Evolutionary conservation across 2,329 filamentous ascomycete genomes (phyloP).

Genomic region (Hypoxylon sp.): DNA sequence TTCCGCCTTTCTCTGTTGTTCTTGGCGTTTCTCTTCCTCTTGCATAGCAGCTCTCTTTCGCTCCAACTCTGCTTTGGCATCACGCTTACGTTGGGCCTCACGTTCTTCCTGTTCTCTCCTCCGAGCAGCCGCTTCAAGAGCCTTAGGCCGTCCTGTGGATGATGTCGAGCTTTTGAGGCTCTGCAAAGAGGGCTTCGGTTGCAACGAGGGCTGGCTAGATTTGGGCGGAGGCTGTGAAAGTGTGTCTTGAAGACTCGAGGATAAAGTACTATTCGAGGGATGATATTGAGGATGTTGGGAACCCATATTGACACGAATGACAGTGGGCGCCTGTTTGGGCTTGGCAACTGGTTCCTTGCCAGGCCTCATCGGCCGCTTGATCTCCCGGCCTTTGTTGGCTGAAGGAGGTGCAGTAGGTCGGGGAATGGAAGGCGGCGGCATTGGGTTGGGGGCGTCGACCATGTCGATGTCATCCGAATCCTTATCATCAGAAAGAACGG

Average conservation of each 20-base stretch:
- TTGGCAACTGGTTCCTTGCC: slow-evolving; percentile 67
- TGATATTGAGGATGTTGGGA: slow-evolving; percentile 69
- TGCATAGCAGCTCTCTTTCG: slow-evolving; percentile 74
- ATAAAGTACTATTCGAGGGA: slow-evolving; percentile 64
- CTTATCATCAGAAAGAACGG: slow-evolving; percentile 45
- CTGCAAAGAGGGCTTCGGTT: slow-evolving; percentile 62
- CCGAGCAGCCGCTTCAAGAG: slow-evolving; percentile 77
- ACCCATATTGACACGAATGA: slow-evolving; percentile 74
- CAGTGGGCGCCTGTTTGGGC: slow-evolving; percentile 72
- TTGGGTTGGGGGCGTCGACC: slow-evolving; percentile 61
- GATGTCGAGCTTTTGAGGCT: slow-evolving; percentile 72
- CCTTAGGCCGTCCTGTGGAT: slow-evolving; percentile 72
- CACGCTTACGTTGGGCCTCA: slow-evolving; percentile 78
- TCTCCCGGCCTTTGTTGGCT: slow-evolving; percentile 59
- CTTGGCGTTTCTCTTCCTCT: slow-evolving; percentile 70
- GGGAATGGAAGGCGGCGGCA: slow-evolving; percentile 69
- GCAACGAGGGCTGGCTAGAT: slow-evolving; percentile 74
- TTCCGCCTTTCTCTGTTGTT: slow-evolving; percentile 67
- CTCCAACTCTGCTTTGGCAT: slow-evolving; percentile 83
- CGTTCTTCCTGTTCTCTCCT: slow-evolving; percentile 88
- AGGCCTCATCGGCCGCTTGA: slow-evolving; percentile 69
- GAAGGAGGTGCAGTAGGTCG: slow-evolving; percentile 59
- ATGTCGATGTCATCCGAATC: slow-evolving; percentile 61
- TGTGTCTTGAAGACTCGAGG: slow-evolving; percentile 67
- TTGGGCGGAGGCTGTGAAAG: slow-evolving; percentile 58